Evolutionary conservation across 768 basidiomycete genomes (phyloP).

Genomic region (Lactarius vividus): DNA sequence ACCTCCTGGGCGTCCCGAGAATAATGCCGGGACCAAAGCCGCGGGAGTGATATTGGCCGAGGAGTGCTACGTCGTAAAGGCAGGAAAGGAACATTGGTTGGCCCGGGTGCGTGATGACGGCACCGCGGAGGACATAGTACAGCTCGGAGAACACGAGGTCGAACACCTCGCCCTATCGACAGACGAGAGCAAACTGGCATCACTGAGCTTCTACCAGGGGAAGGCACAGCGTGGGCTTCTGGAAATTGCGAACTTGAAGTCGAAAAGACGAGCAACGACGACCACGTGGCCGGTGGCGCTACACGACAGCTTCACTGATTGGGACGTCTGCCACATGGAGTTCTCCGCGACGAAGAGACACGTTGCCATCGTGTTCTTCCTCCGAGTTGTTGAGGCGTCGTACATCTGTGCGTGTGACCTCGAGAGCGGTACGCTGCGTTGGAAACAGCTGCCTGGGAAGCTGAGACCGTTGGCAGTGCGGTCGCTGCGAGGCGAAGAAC

Average conservation of each 20-base stretch:
- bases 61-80: slow-evolving; percentile 13
- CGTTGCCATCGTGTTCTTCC: slow-evolving; percentile 17
- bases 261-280: slow-evolving; percentile 9
- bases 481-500: slow-evolving; percentile 10
- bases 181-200: slow-evolving; percentile 8
- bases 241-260: slow-evolving; percentile 17
- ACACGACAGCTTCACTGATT: slow-evolving; percentile 19
- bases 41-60: slow-evolving; percentile 9
- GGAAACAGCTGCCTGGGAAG: slow-evolving; percentile 18
- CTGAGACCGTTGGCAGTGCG: slow-evolving; percentile 11
- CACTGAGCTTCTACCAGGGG: slow-evolving; percentile 16
- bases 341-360: slow-evolving; percentile 21
- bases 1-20: neutral
- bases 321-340: slow-evolving; percentile 18
- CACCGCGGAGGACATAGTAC: slow-evolving; percentile 13
- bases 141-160: slow-evolving; percentile 10
- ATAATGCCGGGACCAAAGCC: slow-evolving; percentile 6
- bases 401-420: slow-evolving; percentile 21
- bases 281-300: slow-evolving; percentile 16
- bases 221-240: slow-evolving; percentile 10
- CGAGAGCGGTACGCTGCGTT: slow-evolving; percentile 15
- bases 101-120: slow-evolving; percentile 15
- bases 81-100: slow-evolving; percentile 9
- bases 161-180: slow-evolving; percentile 12
- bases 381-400: neutral